A percentile compares a stretch with the other conserved stretches of the same genome.
Conservation (phyloP, 352 stramenopile genomes). For the Globisporangium cystogenes region DNA sequence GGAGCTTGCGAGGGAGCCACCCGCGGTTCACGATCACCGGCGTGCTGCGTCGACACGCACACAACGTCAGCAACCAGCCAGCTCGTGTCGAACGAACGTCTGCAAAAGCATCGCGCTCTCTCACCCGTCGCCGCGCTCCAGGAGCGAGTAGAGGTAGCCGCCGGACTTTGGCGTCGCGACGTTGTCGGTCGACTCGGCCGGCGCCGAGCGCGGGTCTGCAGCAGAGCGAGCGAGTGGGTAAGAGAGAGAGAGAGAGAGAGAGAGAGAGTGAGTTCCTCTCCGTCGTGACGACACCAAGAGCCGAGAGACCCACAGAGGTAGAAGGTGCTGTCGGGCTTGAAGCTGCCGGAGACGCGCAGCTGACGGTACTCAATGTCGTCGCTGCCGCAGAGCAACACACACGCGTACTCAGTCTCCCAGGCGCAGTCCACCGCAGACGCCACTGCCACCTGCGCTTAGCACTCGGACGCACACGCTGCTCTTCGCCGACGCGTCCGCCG, state of each 20-base stretch:
- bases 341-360: conserved; percentile 55
- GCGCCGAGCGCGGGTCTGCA: conserved; percentile 74
- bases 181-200: conserved; percentile 68
- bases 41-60: conserved; percentile 27
- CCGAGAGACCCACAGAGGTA: conserved; percentile 55
- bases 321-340: conserved; percentile 68
- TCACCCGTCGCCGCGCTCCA: conserved; percentile 64
- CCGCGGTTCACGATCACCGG: conserved; percentile 84
- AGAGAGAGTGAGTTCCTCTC: background rate
- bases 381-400: conserved; percentile 15
- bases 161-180: conserved; percentile 77
- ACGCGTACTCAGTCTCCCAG: background rate
- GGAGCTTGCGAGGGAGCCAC: conserved; percentile 70
- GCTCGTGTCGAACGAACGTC: too few species aligned
- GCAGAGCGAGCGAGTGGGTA: background rate
- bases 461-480: conserved; percentile 37
- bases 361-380: conserved; percentile 81
- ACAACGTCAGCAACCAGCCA: background rate
- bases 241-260: background rate
- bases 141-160: conserved; percentile 81
- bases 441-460: too few species aligned
- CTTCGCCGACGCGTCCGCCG: conserved; percentile 46
- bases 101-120: too few species aligned
- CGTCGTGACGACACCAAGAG: background rate
- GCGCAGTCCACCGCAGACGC: too few species aligned